phyloP scores from a whole-genome alignment of 2,329 filamentous ascomycete genomes.

The Scytalidium lignicola region DNA sequence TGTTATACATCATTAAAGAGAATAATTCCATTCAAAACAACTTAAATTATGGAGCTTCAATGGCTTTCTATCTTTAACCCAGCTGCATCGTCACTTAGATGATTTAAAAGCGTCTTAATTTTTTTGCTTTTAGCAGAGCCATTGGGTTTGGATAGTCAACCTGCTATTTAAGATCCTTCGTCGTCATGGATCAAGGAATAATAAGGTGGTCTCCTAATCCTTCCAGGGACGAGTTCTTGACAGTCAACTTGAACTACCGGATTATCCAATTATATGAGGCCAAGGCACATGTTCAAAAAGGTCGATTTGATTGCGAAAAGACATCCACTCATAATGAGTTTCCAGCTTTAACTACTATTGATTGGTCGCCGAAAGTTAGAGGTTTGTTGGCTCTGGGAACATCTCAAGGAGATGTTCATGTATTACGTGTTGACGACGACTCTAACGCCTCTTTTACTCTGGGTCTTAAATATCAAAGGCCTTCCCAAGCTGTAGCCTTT shows the following conservation, averaged over 20 bases:
- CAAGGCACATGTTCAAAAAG: constrained; percentile 51
- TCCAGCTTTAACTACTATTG: constrained; percentile 56
- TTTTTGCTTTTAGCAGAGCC: background rate
- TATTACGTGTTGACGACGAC: constrained; percentile 67
- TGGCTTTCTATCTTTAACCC: background rate
- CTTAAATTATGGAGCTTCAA: background rate
- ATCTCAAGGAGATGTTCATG: constrained; percentile 67
- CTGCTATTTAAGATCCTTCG: background rate
- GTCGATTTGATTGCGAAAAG: constrained; percentile 52
- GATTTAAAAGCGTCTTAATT: background rate
- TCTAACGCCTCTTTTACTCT: constrained; percentile 62
- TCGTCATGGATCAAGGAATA: constrained; percentile 41
- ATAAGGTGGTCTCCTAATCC: constrained; percentile 63
- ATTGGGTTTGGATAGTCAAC: background rate
- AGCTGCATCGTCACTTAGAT: background rate
- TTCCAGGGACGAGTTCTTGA: constrained; percentile 54
- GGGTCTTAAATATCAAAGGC: constrained; percentile 68
- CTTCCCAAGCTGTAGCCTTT: constrained; percentile 78
- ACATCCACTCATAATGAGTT: constrained; percentile 57
- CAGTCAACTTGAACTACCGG: constrained; percentile 59
- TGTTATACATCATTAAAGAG: background rate
- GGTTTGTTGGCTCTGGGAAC: constrained; percentile 72
- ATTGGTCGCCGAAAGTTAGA: constrained; percentile 58
- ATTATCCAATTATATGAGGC: constrained; percentile 60
- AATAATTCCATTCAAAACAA: background rate